Conservation (phyloP, 106 monocot genomes). For the Dendrobium chrysotoxum region DNA sequence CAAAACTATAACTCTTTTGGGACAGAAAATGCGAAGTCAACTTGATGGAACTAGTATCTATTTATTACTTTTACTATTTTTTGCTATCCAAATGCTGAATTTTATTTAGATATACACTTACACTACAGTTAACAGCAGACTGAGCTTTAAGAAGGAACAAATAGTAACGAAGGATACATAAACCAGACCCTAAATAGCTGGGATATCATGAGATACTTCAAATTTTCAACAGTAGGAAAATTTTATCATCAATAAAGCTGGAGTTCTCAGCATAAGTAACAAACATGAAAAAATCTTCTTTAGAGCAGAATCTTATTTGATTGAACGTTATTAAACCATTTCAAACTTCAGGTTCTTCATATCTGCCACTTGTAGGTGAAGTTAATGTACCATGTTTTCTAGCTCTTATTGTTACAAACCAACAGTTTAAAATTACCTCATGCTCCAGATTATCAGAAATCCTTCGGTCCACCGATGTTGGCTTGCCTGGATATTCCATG, state of each 20-base stretch:
- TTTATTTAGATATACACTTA: not conserved
- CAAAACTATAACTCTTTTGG: not conserved
- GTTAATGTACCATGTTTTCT: not conserved
- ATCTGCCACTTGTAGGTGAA: not conserved
- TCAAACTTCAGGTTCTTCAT: conserved; percentile 1
- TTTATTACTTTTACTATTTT: no score
- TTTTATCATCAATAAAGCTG: not conserved
- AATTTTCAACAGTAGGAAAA: not conserved
- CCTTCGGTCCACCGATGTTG: conserved; percentile 60
- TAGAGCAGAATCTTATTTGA: not conserved
- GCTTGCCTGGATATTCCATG: conserved; percentile 55
- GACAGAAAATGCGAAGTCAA: not conserved
- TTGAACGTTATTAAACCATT: not conserved
- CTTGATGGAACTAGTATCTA: not conserved
- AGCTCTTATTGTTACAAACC: not conserved
- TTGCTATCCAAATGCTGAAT: not conserved
- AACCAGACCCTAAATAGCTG: not conserved
- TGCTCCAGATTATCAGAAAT: conserved; percentile 85
- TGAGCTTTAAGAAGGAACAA: not conserved
- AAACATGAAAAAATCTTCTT: not conserved
- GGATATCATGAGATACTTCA: not conserved
- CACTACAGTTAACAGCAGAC: not conserved
- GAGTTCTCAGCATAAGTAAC: not conserved
- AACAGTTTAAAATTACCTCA: conserved; percentile 42
- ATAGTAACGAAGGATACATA: not conserved